Evolutionary conservation across 2,329 filamentous ascomycete genomes (phyloP).

Genomic region (Arthrobotrys conoides): DNA sequence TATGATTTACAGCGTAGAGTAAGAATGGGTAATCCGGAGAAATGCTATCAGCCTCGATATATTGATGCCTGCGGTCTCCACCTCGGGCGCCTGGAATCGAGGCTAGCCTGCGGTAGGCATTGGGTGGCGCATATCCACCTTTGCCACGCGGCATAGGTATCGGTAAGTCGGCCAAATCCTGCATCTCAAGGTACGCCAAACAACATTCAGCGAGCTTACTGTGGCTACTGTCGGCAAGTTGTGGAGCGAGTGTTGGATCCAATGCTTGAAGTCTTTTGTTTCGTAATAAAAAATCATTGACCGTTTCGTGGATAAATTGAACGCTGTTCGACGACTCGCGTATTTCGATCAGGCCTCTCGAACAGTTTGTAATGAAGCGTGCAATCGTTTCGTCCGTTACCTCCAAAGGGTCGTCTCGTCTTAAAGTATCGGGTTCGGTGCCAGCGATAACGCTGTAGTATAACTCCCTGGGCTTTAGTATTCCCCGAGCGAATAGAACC

Average conservation of each 20-base stretch:
- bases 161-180: neutral
- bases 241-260: conserved; percentile 32
- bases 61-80: too few relatives aligned
- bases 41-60: too few relatives aligned
- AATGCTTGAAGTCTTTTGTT: conserved; percentile 47
- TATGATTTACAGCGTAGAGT: too few relatives aligned
- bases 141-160: too few relatives aligned
- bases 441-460: conserved; percentile 34
- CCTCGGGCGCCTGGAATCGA: too few relatives aligned
- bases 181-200: conserved; percentile 35
- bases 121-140: too few relatives aligned
- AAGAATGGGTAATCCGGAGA: too few relatives aligned
- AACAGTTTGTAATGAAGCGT: conserved; percentile 42
- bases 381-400: conserved; percentile 18
- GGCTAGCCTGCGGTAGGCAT: too few relatives aligned
- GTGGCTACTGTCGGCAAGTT: too few relatives aligned
- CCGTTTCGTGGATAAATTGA: conserved; percentile 61
- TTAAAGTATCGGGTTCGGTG: neutral
- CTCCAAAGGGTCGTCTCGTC: neutral
- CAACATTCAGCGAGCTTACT: conserved; percentile 7
- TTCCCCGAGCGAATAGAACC: conserved; percentile 42
- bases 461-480: conserved; percentile 14
- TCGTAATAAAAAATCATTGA: conserved; percentile 59
- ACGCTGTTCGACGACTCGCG: neutral
- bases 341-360: conserved; percentile 57